Percentiles rank a stretch among this genome's conserved stretches.
phyloP scores from a whole-genome alignment of 2,329 filamentous ascomycete genomes.

The Alternaria metachromatica region DNA sequence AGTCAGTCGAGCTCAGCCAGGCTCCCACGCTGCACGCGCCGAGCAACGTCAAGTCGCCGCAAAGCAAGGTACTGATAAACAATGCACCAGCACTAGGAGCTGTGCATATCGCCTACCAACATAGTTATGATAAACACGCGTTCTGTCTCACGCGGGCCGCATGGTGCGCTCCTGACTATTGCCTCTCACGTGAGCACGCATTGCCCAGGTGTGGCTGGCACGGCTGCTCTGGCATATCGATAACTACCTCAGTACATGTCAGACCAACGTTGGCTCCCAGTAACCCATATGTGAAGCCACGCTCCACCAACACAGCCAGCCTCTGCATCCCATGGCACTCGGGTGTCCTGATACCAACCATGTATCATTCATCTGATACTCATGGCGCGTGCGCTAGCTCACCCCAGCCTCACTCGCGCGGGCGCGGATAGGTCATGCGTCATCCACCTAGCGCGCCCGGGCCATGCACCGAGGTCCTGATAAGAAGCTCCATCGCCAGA shows the following conservation, averaged over 20 bases:
- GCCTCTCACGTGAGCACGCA: conserved; percentile 23
- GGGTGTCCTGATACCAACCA: conserved; percentile 5
- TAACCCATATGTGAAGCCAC: not conserved
- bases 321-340: not conserved
- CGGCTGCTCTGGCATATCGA: not conserved
- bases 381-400: conserved; percentile 7
- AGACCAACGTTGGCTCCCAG: not conserved
- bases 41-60: conserved; percentile 1
- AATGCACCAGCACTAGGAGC: conserved; percentile 14
- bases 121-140: conserved; percentile 10
- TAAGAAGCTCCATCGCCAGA: conserved; percentile 43
- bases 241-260: not conserved
- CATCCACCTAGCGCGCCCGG: conserved; percentile 18
- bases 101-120: conserved; percentile 7
- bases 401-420: conserved; percentile 28
- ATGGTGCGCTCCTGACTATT: conserved; percentile 18
- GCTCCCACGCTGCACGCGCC: conserved; percentile 24
- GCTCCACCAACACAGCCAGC: not conserved
- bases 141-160: conserved; percentile 26
- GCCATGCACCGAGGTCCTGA: conserved; percentile 32
- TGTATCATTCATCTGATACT: conserved; percentile 10
- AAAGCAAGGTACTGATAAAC: conserved; percentile 2
- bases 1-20: not conserved
- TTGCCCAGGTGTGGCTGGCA: conserved; percentile 9
- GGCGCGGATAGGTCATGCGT: conserved; percentile 33